Base-by-base conservation (phyloP, 345 rosid genomes). In the Hibiscus tridactylites region DNA sequence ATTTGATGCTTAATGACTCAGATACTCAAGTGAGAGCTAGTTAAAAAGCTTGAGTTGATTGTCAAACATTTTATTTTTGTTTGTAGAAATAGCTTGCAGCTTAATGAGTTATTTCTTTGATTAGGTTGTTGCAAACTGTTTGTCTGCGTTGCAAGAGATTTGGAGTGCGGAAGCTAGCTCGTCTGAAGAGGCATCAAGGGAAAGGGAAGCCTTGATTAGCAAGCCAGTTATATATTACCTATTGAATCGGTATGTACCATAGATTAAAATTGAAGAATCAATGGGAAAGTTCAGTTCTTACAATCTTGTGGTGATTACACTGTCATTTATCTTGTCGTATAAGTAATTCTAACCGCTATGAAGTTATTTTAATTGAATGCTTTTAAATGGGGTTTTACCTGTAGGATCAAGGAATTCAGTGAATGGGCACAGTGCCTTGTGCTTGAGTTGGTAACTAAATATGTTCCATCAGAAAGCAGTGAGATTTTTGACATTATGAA, bases 361-460 rank as follows among this genome's bases (percentile, higher is more conserved):
- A 15, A 65, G 17, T 65, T 49, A 12, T 68, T 21, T 16, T 39
- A 28, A 61, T 39, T 68, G 60, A 60, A 68, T 61, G 47, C 24
- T 60, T 35, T 49, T 64, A 28, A 37, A 54, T 12, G 50, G 71
- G 72, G 66, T 78, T 47, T 49, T 60, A 21, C 50, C 13, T 86
- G 82, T 93, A 95, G 99, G 86, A 88, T 95, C 78, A 90, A 78
- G 83, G 97, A 88, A 63, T 92, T 95, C 70, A 90, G 81, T 83
- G 99, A 95, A 84, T 95, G 99, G 97, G 93, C 96, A 31, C 99
- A 95, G 71, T 95, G 97, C 77, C 93, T 90, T 71, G 87, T 95
- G 80, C 94, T 95, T 79, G 99, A 95, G 77, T 83, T 95, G 80
- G 91, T 84, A 39, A 84, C 88, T 73, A 95, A 95, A 79, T 95